Conservation (phyloP, 2,329 filamentous ascomycete species). For the Rugonectria rugulosa region DNA sequence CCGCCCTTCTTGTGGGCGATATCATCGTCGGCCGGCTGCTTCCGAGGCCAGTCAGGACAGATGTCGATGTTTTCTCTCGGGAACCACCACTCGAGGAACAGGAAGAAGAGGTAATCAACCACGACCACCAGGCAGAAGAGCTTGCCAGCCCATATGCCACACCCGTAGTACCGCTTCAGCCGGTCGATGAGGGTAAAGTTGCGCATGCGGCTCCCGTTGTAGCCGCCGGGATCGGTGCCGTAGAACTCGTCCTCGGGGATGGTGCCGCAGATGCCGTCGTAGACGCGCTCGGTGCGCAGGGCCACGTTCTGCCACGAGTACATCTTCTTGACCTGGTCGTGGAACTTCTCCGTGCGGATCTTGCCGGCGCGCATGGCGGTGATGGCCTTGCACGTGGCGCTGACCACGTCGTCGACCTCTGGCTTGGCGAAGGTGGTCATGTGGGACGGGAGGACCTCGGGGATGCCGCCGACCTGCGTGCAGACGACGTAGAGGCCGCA, state of each 20-base stretch:
- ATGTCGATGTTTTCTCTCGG: slow-evolving; percentile 88
- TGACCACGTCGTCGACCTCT: slow-evolving; percentile 93
- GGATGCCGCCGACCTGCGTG: slow-evolving; percentile 95
- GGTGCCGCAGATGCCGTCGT: slow-evolving; percentile 89
- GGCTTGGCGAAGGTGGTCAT: slow-evolving; percentile 99
- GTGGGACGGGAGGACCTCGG: slow-evolving; percentile 91
- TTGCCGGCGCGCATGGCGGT: slow-evolving; percentile 83
- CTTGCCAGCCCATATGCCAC: slow-evolving; percentile 98
- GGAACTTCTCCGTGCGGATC: slow-evolving; percentile 91
- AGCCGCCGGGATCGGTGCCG: slow-evolving; percentile 75
- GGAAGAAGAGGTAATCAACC: slow-evolving; percentile 90
- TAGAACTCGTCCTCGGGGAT: slow-evolving; percentile 89
- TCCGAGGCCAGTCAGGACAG: slow-evolving; percentile 90
- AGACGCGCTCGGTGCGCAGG: slow-evolving; percentile 90
- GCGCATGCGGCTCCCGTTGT: slow-evolving; percentile 75
- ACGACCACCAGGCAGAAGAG: slow-evolving; percentile 94
- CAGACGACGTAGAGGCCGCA: slow-evolving; percentile 97
- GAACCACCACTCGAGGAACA: slow-evolving; percentile 87
- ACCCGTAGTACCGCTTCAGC: slow-evolving; percentile 95
- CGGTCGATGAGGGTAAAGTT: slow-evolving; percentile 94
- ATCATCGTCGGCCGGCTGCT: slow-evolving; percentile 53
- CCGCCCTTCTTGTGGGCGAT: slow-evolving; percentile 37
- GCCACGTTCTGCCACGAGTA: slow-evolving; percentile 99
- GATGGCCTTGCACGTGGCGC: slow-evolving; percentile 89
- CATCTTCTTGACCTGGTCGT: slow-evolving; percentile 97